phyloP scores from a whole-genome alignment of 805 yeast genomes.

The Candida insectalens region DNA sequence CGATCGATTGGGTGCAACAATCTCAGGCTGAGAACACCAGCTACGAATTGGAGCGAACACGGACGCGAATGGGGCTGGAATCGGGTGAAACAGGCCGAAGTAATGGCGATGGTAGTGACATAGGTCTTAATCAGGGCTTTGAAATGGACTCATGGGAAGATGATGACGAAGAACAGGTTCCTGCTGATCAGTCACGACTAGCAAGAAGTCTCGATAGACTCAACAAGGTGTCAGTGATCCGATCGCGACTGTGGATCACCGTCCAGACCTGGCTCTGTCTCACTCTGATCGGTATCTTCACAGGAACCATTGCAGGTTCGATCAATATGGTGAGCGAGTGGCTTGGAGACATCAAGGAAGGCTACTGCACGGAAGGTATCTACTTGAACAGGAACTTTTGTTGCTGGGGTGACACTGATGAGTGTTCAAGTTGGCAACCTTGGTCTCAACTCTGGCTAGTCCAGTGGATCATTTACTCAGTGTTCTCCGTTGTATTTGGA shows the following conservation, averaged over 20 bases:
- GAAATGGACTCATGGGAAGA: too few species aligned
- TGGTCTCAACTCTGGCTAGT: constrained; percentile 43
- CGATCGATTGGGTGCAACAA: constrained; percentile 67
- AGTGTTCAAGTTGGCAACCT: constrained; percentile 59
- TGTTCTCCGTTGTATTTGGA: constrained; percentile 54
- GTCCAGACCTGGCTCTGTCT: constrained; percentile 65
- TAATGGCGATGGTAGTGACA: constrained; percentile 5
- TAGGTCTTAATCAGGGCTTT: too few species aligned
- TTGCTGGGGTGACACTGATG: constrained; percentile 56
- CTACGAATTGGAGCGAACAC: constrained; percentile 13
- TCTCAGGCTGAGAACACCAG: constrained; percentile 36
- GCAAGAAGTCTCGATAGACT: background rate
- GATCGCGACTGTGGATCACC: constrained; percentile 12
- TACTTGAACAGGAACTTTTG: constrained; percentile 71
- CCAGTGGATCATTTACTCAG: constrained; percentile 50
- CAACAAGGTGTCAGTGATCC: background rate
- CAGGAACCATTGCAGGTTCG: constrained; percentile 79
- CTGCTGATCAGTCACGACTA: background rate
- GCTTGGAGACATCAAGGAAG: constrained; percentile 69
- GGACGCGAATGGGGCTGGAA: constrained; percentile 2
- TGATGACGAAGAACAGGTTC: background rate
- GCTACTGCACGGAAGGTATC: constrained; percentile 64
- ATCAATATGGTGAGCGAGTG: constrained; percentile 79
- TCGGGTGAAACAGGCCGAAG: background rate
- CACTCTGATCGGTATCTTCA: constrained; percentile 61